phyloP scores from a whole-genome alignment of 805 yeast genomes.

The Dipodascopsis uninucleata region DNA sequence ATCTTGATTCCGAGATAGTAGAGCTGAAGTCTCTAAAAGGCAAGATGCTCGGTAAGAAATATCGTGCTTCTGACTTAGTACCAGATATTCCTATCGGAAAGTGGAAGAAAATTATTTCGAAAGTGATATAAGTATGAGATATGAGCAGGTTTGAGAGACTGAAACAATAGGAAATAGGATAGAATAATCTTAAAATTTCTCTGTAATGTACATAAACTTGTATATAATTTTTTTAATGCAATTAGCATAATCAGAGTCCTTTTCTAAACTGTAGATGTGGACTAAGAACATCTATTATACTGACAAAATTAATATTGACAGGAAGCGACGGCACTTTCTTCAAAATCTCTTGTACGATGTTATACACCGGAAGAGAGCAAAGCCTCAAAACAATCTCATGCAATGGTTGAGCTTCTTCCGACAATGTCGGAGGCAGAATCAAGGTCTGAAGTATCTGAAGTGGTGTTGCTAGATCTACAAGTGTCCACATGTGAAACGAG shows the following conservation, averaged over 20 bases:
- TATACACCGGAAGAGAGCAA: conserved; percentile 28
- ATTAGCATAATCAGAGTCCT: conserved; percentile 6
- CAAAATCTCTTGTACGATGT: conserved; percentile 30
- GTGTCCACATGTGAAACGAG: conserved; percentile 41
- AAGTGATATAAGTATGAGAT: no score
- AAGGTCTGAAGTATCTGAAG: conserved; percentile 42
- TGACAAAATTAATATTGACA: conserved; percentile 14
- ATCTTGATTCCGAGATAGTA: neutral
- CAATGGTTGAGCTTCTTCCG: conserved; percentile 46
- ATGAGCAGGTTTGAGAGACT: no score
- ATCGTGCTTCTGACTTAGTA: no score
- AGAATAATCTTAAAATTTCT: no score
- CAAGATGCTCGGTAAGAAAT: conserved; percentile 12
- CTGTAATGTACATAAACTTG: conserved; percentile 3
- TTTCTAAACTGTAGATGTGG: conserved; percentile 19
- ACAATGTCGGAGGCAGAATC: conserved; percentile 42
- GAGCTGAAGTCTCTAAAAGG: neutral
- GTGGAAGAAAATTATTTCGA: no score
- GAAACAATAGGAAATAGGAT: no score
- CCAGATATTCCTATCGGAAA: no score
- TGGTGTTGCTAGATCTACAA: conserved; percentile 38
- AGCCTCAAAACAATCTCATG: conserved; percentile 42
- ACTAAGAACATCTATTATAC: conserved; percentile 14
- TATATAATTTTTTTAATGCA: neutral
- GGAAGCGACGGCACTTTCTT: conserved; percentile 14